phyloP scores from a whole-genome alignment of 257 asterid genomes.

The Echites panduratus region DNA sequence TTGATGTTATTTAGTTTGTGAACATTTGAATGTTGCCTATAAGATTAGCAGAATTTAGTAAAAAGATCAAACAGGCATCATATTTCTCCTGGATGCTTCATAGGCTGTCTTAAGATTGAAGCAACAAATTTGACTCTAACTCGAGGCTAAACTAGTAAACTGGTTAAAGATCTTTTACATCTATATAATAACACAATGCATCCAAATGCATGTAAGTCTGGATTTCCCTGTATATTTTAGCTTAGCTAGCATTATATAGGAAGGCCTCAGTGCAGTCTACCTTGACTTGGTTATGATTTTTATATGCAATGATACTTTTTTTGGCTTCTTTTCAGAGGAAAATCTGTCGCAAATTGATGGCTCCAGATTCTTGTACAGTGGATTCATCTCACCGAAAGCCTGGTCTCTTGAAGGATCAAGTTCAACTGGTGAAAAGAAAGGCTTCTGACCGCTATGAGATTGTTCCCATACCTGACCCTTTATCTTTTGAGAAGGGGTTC shows the following conservation, averaged over 20 bases:
- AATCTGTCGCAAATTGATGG: slow-evolving; percentile 32
- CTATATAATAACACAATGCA: background rate
- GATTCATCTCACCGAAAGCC: slow-evolving; percentile 49
- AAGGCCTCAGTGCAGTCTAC: background rate
- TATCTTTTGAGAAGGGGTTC: slow-evolving; percentile 96
- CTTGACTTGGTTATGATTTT: background rate
- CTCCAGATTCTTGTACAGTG: slow-evolving; percentile 34
- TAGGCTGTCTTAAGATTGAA: background rate
- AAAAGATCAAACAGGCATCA: background rate
- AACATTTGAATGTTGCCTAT: background rate
- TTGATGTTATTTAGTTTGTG: background rate
- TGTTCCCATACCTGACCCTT: slow-evolving; percentile 54
- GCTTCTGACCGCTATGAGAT: slow-evolving; percentile 72
- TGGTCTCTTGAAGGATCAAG: slow-evolving; percentile 94
- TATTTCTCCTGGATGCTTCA: background rate
- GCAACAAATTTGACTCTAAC: background rate
- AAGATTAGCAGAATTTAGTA: background rate
- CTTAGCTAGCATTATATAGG: background rate
- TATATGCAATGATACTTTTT: background rate
- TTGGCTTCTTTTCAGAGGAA: slow-evolving; percentile 25
- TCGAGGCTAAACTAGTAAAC: background rate
- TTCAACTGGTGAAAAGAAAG: slow-evolving; percentile 69
- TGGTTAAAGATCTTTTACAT: background rate
- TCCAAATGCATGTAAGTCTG: background rate
- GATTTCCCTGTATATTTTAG: background rate